A percentile compares a stretch with the other conserved stretches of the same genome.
Conservation (phyloP, 2,329 filamentous ascomycete species). For the Aureobasidium sp. region DNA sequence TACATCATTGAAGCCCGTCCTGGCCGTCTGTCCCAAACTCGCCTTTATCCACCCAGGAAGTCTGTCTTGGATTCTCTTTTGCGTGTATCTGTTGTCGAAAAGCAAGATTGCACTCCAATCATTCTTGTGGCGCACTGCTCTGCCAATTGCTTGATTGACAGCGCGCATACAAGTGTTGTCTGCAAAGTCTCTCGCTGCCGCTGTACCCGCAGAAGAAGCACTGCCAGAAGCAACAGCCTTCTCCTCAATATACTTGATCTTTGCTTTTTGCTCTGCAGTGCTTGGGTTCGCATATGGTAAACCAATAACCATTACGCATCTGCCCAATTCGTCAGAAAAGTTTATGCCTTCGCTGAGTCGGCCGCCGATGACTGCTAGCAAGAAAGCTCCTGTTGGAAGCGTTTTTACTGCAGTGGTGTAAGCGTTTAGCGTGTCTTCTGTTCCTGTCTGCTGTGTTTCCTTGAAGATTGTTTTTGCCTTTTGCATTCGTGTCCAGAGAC, state of each 20-base stretch:
- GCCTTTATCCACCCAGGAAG: slow-evolving; percentile 82
- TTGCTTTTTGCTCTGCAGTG: slow-evolving; percentile 87
- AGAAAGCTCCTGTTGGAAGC: slow-evolving; percentile 56
- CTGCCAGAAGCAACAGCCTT: slow-evolving; percentile 33
- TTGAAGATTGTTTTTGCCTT: slow-evolving; percentile 49
- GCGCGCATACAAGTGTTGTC: slow-evolving; percentile 95
- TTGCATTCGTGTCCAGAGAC: slow-evolving; percentile 53
- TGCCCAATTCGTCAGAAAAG: slow-evolving; percentile 83
- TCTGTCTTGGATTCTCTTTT: slow-evolving; percentile 65
- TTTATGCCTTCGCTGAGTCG: slow-evolving; percentile 98
- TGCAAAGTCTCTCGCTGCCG: slow-evolving; percentile 63
- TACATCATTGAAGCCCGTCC: slow-evolving; percentile 28
- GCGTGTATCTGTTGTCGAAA: slow-evolving; percentile 73
- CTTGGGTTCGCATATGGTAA: slow-evolving; percentile 88
- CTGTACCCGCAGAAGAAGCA: neutral
- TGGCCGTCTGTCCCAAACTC: slow-evolving; percentile 48
- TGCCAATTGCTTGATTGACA: slow-evolving; percentile 92
- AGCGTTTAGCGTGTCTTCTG: slow-evolving; percentile 63
- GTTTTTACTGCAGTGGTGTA: slow-evolving; percentile 61
- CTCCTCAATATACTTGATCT: slow-evolving; percentile 76
- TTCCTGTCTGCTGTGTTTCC: slow-evolving; percentile 37
- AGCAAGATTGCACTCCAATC: slow-evolving; percentile 91
- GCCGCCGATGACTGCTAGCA: slow-evolving; percentile 87
- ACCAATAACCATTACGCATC: slow-evolving; percentile 85
- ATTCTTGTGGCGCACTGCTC: slow-evolving; percentile 77